These are phyloP conservation scores for Allantophomopsis lycopodina DNA, from an alignment of 2,329 filamentous ascomycete species.

Conservation along the genomic window DNA sequence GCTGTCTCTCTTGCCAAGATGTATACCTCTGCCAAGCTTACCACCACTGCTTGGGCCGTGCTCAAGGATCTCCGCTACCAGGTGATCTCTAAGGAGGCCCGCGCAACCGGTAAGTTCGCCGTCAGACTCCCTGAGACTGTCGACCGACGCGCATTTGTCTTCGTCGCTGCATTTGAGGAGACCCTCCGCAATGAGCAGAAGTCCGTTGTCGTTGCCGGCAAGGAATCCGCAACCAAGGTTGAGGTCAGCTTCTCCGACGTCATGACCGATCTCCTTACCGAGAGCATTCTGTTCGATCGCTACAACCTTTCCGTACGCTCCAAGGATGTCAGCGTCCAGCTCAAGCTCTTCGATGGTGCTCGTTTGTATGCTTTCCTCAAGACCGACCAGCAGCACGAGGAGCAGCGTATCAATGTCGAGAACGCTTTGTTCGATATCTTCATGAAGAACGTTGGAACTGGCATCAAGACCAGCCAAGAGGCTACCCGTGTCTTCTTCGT, in stretches of 20 bases:
- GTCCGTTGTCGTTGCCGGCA: too few species aligned
- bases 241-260: constrained; percentile 26
- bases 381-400: constrained; percentile 17
- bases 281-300: constrained; percentile 24
- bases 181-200: constrained; percentile 13
- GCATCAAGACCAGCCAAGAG: constrained; percentile 18
- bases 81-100: constrained; percentile 29
- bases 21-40: too few species aligned
- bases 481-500: constrained; percentile 22
- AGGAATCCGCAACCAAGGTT: too few species aligned
- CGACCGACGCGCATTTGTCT: constrained; percentile 25
- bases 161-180: constrained; percentile 30
- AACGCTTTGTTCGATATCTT: constrained; percentile 24
- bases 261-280: constrained; percentile 22
- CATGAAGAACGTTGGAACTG: constrained; percentile 17
- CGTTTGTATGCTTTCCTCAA: constrained; percentile 20
- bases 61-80: constrained; percentile 12
- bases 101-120: constrained; percentile 17
- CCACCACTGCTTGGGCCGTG: too few species aligned
- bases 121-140: constrained; percentile 23
- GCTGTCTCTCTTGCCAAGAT: too few species aligned
- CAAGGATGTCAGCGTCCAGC: constrained; percentile 15
- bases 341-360: constrained; percentile 22
- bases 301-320: constrained; percentile 15
- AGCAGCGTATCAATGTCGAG: constrained; percentile 20